Evolutionary conservation across 1,139 yeast species (phyloP).

Genomic region (Maudiozyma humilis): DNA sequence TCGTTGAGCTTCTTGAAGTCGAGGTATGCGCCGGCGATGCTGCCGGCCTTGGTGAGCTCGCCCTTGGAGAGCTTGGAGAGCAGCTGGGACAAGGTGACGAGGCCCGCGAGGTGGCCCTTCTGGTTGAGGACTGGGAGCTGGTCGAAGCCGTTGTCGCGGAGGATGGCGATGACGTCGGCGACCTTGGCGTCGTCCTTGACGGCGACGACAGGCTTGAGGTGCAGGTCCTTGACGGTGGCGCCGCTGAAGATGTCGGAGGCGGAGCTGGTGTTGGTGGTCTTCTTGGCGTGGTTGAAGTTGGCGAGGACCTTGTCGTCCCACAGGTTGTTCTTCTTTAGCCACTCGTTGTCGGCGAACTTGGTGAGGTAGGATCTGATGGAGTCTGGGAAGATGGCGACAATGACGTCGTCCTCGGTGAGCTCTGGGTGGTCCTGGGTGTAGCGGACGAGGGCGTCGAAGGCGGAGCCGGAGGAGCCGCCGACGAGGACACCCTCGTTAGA

Average conservation of each 20-base stretch:
- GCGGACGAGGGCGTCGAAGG: constrained; percentile 71
- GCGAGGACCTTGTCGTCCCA: constrained; percentile 44
- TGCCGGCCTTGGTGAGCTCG: constrained; percentile 50
- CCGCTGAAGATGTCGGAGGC: constrained; percentile 42
- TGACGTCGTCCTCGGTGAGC: constrained; percentile 62
- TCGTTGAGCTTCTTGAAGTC: constrained; percentile 70
- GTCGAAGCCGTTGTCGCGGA: constrained; percentile 74
- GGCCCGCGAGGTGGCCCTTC: constrained; percentile 60
- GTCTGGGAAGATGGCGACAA: constrained; percentile 82
- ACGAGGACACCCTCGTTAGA: constrained; percentile 81
- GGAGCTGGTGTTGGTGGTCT: constrained; percentile 30
- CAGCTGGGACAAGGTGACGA: constrained; percentile 69
- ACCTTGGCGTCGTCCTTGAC: constrained; percentile 57
- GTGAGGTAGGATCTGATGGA: constrained; percentile 80
- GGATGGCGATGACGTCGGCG: constrained; percentile 58
- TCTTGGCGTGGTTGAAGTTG: constrained; percentile 29
- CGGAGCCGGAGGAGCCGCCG: constrained; percentile 84
- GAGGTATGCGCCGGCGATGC: constrained; percentile 55
- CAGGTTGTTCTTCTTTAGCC: constrained; percentile 79
- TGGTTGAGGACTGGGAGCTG: constrained; percentile 70
- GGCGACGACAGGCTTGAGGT: constrained; percentile 75
- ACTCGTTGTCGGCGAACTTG: constrained; percentile 84
- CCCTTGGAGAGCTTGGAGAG: constrained; percentile 61
- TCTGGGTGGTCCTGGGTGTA: constrained; percentile 53
- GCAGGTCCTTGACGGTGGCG: constrained; percentile 60